Percentiles rank a stretch among this genome's conserved stretches.
Conservation (phyloP, 257 asterid species). For the Schizonepeta tenuifolia region DNA sequence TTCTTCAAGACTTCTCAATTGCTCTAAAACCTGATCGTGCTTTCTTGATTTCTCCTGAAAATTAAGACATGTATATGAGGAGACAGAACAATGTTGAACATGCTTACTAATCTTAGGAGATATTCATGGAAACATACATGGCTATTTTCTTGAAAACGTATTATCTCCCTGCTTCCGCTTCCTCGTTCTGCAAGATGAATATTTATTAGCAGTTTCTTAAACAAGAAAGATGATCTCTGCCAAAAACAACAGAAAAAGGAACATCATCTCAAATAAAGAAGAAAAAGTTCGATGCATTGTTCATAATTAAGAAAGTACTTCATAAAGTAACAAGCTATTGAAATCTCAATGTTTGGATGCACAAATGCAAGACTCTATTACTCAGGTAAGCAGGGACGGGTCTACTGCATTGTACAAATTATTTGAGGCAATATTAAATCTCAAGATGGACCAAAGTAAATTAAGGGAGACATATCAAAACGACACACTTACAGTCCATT, state of each 20-base stretch:
- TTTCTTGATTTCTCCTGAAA: constrained; percentile 56
- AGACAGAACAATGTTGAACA: neutral
- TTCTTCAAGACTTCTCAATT: constrained; percentile 72
- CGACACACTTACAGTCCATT: neutral
- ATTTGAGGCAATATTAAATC: neutral
- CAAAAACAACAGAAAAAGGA: neutral
- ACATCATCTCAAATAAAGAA: neutral
- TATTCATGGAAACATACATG: constrained; percentile 48
- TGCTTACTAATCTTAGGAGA: constrained; percentile 7
- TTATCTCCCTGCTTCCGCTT: constrained; percentile 55
- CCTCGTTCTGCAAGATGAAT: constrained; percentile 54
- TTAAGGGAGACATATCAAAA: neutral
- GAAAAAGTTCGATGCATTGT: neutral
- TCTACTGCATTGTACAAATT: no score
- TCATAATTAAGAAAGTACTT: neutral
- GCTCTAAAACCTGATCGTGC: constrained; percentile 57
- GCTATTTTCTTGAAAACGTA: constrained; percentile 46
- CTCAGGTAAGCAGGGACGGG: neutral
- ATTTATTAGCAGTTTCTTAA: neutral
- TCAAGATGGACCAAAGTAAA: neutral
- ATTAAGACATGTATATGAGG: constrained; percentile 1
- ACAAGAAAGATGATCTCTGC: neutral
- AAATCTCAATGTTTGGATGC: neutral
- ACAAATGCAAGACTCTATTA: neutral
- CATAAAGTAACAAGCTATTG: no score